Evolutionary conservation across 768 basidiomycete genomes (phyloP), one percentile per base, ranked within the genome.

Genomic region (Pleurotus pulmonarius): DNA sequence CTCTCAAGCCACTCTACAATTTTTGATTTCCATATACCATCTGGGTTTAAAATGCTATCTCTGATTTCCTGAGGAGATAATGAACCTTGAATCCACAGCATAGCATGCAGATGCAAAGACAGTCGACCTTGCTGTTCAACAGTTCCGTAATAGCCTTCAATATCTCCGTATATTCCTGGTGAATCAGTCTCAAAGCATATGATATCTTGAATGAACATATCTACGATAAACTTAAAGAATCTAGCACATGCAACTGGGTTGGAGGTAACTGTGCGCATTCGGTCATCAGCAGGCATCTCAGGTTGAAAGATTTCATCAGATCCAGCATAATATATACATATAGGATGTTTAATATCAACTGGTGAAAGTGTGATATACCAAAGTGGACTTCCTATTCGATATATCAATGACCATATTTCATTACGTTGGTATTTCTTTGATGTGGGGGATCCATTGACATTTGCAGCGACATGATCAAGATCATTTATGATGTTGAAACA

Each of bases 401-500:
- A 43, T 11, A 69, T 65, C 20, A 70, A 7, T 3, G 53, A 55
- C 53, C 53, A 55, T 0, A 55, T 20, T 20, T 20, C 20, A 20
- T 20, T 20, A 1, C 3, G 20, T 20, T 20, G 20, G 3, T 20
- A 20, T 41, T 55, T 55, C 53, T 43, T 55, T 18, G 25, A 34
- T 20, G 25, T 51, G 24, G 18, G 16, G 12, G 71, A 73, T 0
- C 71, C 70, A 12, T 61, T 34, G 0, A 72, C 66, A 15, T 69
- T 59, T 0, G 68, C 68, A 3, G 61, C 67, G 2, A 80, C 63
- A 51, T 66, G 63, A 49, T 79, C 72, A 0, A 78, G 22, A 38
- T 74, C 65, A 15, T 62, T 37, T 0, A 79, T 43, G 0, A 79
- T 24, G 1, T 63, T 48, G 53, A 70, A 77, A 46, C 74, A 76